Conservation (phyloP, 805 yeast genomes). For the Yarrowia deformans region DNA sequence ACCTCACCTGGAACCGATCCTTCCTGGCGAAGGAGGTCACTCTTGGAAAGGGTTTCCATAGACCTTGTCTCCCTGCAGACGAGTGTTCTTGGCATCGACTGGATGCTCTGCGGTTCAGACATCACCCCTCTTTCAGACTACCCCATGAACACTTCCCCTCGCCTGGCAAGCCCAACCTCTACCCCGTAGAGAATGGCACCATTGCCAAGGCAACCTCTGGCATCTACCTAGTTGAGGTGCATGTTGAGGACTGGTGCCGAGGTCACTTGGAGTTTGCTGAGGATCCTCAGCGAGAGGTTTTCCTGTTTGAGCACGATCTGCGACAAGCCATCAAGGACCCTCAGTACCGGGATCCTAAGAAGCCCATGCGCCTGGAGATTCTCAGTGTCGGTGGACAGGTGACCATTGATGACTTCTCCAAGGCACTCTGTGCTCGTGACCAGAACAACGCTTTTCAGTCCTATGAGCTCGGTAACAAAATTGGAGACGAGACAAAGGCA, state of each 20-base stretch:
- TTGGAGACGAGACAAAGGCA: slow-evolving; percentile 47
- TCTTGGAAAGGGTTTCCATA: slow-evolving; percentile 37
- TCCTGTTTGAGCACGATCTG: slow-evolving; percentile 59
- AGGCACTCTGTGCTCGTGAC: slow-evolving; percentile 42
- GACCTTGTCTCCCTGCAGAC: slow-evolving; percentile 57
- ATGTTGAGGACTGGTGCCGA: slow-evolving; percentile 62
- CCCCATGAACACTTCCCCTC: slow-evolving; percentile 62
- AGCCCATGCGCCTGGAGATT: slow-evolving; percentile 60
- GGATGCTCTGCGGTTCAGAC: slow-evolving; percentile 76
- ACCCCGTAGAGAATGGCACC: slow-evolving; percentile 58
- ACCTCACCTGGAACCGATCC: slow-evolving; percentile 78
- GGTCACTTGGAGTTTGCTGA: slow-evolving; percentile 67
- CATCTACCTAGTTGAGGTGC: slow-evolving; percentile 75
- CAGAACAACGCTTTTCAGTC: slow-evolving; percentile 38
- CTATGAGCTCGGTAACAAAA: slow-evolving; percentile 44
- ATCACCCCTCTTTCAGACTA: slow-evolving; percentile 79
- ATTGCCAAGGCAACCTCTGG: slow-evolving; percentile 67
- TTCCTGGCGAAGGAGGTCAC: slow-evolving; percentile 72
- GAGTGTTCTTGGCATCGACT: slow-evolving; percentile 89
- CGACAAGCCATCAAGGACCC: slow-evolving; percentile 51
- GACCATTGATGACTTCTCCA: slow-evolving; percentile 60
- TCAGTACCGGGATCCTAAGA: slow-evolving; percentile 47
- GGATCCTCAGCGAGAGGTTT: slow-evolving; percentile 65
- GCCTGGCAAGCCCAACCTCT: slow-evolving; percentile 55
- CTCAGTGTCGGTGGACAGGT: slow-evolving; percentile 69